Percentiles rank a stretch among this genome's conserved stretches.
phyloP scores from a whole-genome alignment of 306 rosid genomes.

The Dalbergia oliveri region DNA sequence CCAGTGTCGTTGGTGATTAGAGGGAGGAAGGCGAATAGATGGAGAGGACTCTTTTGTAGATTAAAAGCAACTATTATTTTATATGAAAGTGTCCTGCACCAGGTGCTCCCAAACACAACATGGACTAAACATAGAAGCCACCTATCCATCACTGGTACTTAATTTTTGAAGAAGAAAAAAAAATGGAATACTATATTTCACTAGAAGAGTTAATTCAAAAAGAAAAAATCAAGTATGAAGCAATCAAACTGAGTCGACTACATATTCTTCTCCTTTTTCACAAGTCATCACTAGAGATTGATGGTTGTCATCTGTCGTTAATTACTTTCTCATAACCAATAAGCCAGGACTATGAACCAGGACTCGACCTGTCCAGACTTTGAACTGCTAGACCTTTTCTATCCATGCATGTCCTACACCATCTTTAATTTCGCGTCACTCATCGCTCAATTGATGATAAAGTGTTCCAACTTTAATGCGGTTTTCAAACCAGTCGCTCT shows the following conservation, averaged over 20 bases:
- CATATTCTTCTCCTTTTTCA: not conserved
- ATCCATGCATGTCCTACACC: not conserved
- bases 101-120: no score
- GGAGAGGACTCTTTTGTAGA: no score
- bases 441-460: not conserved
- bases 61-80: no score
- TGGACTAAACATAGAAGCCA: no score
- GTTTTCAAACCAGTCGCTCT: not conserved
- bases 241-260: not conserved
- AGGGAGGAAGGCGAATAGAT: no score
- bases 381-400: not conserved
- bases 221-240: not conserved
- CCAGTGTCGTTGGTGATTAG: no score
- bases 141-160: not conserved
- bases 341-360: not conserved
- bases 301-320: not conserved
- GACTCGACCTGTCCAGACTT: no score
- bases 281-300: not conserved
- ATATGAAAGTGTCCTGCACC: no score
- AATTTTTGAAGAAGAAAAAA: not conserved
- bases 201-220: not conserved
- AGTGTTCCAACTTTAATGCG: not conserved
- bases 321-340: not conserved
- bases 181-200: not conserved
- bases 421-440: not conserved